Conservation (phyloP, 1,284 basidiomycete genomes). For the Omphalotus olearius region DNA sequence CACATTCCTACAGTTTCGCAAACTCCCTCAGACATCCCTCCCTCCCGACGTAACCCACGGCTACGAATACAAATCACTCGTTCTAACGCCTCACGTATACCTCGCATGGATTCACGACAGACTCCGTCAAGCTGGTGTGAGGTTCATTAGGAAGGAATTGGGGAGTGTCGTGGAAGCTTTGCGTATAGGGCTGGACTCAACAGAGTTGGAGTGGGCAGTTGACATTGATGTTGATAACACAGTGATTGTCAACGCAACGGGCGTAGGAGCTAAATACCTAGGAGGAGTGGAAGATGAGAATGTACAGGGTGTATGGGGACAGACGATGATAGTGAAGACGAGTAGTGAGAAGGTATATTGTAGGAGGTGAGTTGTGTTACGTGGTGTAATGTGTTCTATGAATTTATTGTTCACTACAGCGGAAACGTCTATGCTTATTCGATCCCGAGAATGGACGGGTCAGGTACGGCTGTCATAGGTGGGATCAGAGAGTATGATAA, state of each 20-base stretch:
- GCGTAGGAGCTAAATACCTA: constrained; percentile 11
- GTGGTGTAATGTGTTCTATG: not conserved
- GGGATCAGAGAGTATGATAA: constrained; percentile 7
- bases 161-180: not conserved
- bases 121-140: constrained; percentile 1
- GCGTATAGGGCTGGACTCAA: not conserved
- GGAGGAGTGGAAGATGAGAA: constrained; percentile 9
- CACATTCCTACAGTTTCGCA: not conserved
- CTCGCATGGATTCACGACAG: constrained; percentile 9
- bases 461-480: constrained; percentile 7
- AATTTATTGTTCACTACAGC: no score
- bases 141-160: constrained; percentile 6
- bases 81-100: constrained; percentile 4
- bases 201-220: not conserved
- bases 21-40: not conserved
- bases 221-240: not conserved
- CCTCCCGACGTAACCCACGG: constrained; percentile 5
- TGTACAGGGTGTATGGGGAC: constrained; percentile 8
- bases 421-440: constrained; percentile 9
- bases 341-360: constrained; percentile 2
- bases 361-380: not conserved
- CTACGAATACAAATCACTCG: constrained; percentile 5
- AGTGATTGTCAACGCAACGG: constrained; percentile 10
- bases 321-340: constrained; percentile 7
- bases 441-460: constrained; percentile 6